These are phyloP conservation scores for Ustilago shanxiensis DNA, from an alignment of 1,284 basidiomycete genomes.

Conservation along the genomic window DNA sequence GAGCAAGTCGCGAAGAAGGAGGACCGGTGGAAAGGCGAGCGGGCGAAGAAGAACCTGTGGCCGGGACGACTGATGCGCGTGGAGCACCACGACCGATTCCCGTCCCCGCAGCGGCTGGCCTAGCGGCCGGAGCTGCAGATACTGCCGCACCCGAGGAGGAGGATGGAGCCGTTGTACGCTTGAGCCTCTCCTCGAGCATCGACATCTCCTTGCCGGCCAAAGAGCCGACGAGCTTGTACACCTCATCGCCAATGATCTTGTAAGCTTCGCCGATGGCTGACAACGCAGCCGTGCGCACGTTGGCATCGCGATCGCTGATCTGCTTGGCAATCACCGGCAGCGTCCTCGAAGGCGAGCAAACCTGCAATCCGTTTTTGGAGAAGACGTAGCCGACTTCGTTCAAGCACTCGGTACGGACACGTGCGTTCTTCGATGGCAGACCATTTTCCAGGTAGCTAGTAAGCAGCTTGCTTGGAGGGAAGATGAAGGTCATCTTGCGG, in stretches of 20 bases:
- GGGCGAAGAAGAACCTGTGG: constrained; percentile 27
- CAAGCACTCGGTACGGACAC: constrained; percentile 85
- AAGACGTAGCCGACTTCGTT: constrained; percentile 84
- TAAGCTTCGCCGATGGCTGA: constrained; percentile 85
- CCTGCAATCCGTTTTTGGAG: constrained; percentile 84
- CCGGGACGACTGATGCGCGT: constrained; percentile 36
- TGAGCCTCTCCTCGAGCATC: constrained; percentile 88
- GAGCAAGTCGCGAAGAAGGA: constrained; percentile 44
- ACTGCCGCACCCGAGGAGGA: constrained; percentile 2
- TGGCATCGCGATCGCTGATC: constrained; percentile 88
- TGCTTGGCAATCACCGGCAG: constrained; percentile 83
- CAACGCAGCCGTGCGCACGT: constrained; percentile 85
- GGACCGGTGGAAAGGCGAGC: constrained; percentile 29
- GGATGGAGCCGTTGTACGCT: constrained; percentile 76
- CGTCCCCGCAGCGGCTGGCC: constrained; percentile 15
- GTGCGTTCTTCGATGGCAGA: constrained; percentile 87
- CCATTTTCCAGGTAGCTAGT: constrained; percentile 75
- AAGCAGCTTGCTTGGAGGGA: constrained; percentile 90
- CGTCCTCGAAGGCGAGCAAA: constrained; percentile 80
- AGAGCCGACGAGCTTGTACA: constrained; percentile 83
- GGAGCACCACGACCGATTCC: constrained; percentile 18
- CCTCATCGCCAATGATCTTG: constrained; percentile 83
- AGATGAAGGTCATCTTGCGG: constrained; percentile 71
- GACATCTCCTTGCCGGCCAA: constrained; percentile 88
- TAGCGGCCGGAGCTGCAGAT: constrained; percentile 6